phyloP scores from a whole-genome alignment of 2,329 filamentous ascomycete genomes.

The Aspergillus glaucus region DNA sequence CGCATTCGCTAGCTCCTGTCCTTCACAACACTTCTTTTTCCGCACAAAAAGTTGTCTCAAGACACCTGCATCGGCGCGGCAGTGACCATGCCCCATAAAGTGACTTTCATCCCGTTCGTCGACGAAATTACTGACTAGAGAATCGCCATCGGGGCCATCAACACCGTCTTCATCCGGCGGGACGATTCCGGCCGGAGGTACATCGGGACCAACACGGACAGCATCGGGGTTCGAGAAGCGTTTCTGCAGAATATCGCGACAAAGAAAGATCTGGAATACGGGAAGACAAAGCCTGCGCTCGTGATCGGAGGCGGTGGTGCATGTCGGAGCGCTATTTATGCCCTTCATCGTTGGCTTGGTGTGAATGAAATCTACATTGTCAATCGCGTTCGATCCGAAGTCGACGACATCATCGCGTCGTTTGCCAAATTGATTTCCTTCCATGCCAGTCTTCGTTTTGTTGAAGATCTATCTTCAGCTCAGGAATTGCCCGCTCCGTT shows the following conservation, averaged over 20 bases:
- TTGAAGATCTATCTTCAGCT: conserved; percentile 7
- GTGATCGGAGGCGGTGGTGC: conserved; percentile 17
- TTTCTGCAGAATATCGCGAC: conserved; percentile 5
- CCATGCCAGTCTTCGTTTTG: not conserved
- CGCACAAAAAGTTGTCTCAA: not conserved
- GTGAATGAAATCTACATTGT: conserved; percentile 2
- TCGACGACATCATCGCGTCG: conserved; percentile 11
- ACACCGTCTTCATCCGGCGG: conserved; percentile 37
- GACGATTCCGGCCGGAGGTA: conserved; percentile 27
- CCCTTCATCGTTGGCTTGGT: conserved; percentile 1
- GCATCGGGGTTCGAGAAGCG: conserved; percentile 61
- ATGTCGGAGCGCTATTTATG: conserved; percentile 15
- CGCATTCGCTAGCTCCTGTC: too few species aligned
- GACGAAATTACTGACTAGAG: conserved; percentile 62
- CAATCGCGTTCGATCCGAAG: conserved; percentile 11
- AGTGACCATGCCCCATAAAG: conserved; percentile 75
- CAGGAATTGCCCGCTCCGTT: conserved; percentile 6
- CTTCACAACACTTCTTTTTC: too few species aligned
- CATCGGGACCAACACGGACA: conserved; percentile 71
- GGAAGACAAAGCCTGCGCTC: conserved; percentile 8
- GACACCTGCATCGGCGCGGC: conserved; percentile 48
- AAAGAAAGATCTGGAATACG: not conserved
- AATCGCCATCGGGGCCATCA: conserved; percentile 11
- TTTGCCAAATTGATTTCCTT: conserved; percentile 11
- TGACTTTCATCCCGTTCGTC: conserved; percentile 62